Evolutionary conservation across 257 asterid species (phyloP).

Genomic region (Striga asiatica): DNA sequence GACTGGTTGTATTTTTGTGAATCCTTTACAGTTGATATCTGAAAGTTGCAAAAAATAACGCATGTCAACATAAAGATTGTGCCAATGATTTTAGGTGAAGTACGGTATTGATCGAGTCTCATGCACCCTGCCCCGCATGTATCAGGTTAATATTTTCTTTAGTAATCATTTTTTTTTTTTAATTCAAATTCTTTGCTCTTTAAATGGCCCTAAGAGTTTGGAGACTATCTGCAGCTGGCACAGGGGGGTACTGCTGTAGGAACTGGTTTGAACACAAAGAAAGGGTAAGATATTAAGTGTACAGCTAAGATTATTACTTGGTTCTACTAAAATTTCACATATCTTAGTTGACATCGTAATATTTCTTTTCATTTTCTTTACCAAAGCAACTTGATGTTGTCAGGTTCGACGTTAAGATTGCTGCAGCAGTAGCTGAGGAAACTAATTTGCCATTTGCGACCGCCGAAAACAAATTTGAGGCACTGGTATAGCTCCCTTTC

Average conservation of each 20-base stretch:
- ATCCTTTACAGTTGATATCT: slow-evolving; percentile 6
- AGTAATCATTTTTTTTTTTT: not conserved
- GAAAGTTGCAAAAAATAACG: not conserved
- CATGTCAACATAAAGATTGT: not conserved
- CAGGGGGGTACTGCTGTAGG: slow-evolving; percentile 99
- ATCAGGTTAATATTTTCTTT: slow-evolving; percentile 48
- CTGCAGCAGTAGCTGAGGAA: slow-evolving; percentile 95
- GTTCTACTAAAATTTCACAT: too few relatives aligned
- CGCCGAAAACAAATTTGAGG: slow-evolving; percentile 99
- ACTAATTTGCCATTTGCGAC: slow-evolving; percentile 92
- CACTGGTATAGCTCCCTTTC: slow-evolving; percentile 43
- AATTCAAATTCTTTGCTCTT: slow-evolving; percentile 14
- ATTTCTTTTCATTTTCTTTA: not conserved
- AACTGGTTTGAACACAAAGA: slow-evolving; percentile 92
- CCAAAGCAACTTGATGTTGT: slow-evolving; percentile 12
- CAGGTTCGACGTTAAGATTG: slow-evolving; percentile 95
- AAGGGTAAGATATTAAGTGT: slow-evolving; percentile 44
- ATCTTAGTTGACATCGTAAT: too few relatives aligned
- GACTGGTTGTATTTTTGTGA: not conserved
- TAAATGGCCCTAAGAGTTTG: slow-evolving; percentile 23
- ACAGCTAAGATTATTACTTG: not conserved
- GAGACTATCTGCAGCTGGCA: slow-evolving; percentile 68
- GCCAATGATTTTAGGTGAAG: slow-evolving; percentile 51
- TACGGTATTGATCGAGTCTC: slow-evolving; percentile 80
- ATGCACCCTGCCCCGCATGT: slow-evolving; percentile 85